Percentiles rank a stretch among this genome's conserved stretches.
phyloP scores from a whole-genome alignment of 257 asterid species.

The Jaltomata sinuosa region DNA sequence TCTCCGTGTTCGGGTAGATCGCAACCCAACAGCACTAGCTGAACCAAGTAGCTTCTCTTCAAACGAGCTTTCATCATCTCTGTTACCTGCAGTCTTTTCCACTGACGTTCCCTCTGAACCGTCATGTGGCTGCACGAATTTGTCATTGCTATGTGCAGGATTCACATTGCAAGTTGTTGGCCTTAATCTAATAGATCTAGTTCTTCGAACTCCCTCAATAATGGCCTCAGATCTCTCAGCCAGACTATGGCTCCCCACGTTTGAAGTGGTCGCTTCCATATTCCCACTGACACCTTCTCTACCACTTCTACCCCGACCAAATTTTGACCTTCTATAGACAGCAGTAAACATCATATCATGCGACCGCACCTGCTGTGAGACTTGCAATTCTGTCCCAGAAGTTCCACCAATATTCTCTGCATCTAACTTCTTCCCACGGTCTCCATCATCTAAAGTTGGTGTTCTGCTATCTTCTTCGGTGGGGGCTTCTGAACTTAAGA shows the following conservation, averaged over 20 bases:
- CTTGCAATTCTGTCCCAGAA: constrained; percentile 34
- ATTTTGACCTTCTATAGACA: constrained; percentile 74
- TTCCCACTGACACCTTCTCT: constrained; percentile 32
- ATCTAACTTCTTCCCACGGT: constrained; percentile 20
- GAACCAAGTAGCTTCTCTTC: constrained; percentile 49
- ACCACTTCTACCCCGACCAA: constrained; percentile 45
- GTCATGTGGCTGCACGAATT: constrained; percentile 26
- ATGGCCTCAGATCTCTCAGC: constrained; percentile 38
- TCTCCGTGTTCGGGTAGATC: constrained; percentile 65
- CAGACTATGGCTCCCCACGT: constrained; percentile 24
- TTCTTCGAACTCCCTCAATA: constrained; percentile 54
- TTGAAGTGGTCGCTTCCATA: constrained; percentile 62
- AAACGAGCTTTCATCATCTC: constrained; percentile 37
- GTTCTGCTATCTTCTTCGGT: constrained; percentile 15
- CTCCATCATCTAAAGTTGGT: constrained; percentile 24
- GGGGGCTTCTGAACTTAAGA: constrained; percentile 20
- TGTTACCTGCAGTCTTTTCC: constrained; percentile 39
- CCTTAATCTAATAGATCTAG: constrained; percentile 62
- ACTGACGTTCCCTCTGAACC: constrained; percentile 41
- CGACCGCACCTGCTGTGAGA: constrained; percentile 38
- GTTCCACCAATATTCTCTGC: constrained; percentile 33
- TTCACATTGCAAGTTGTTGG: constrained; percentile 36
- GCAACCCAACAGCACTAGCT: constrained; percentile 40
- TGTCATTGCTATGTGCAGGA: constrained; percentile 25
- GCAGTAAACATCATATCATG: constrained; percentile 62